Conservation (phyloP, 768 basidiomycete species). For the Mycena amicta region DNA sequence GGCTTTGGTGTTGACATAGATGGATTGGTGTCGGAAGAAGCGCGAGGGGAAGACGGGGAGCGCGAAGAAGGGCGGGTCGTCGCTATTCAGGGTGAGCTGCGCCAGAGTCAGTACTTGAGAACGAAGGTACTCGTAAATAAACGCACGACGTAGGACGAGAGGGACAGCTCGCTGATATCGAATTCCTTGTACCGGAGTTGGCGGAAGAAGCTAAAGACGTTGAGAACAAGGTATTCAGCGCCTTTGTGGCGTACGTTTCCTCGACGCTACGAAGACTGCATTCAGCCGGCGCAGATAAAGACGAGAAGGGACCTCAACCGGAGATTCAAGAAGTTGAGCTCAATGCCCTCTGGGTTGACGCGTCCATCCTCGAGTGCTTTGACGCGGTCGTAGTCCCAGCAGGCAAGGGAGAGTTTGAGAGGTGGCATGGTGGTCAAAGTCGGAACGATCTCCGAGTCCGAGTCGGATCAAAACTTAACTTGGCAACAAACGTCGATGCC, state of each 20-base stretch:
- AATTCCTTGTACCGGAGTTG: constrained; percentile 23
- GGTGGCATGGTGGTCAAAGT: constrained; percentile 10
- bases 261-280: constrained; percentile 4
- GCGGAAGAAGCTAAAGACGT: constrained; percentile 17
- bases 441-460: too few species aligned
- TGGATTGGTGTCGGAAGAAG: constrained; percentile 25
- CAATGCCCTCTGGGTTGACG: constrained; percentile 22
- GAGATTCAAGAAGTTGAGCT: constrained; percentile 21
- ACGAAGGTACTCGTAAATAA: too few species aligned
- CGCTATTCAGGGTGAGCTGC: constrained; percentile 16
- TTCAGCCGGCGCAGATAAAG: not conserved
- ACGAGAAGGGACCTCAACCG: constrained; percentile 1
- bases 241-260: constrained; percentile 8
- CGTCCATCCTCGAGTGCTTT: constrained; percentile 25
- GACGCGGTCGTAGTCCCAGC: constrained; percentile 24
- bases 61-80: constrained; percentile 22
- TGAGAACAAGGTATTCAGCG: not conserved
- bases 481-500: too few species aligned
- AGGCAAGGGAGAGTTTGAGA: constrained; percentile 20
- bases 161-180: constrained; percentile 21
- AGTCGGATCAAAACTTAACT: too few species aligned
- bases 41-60: constrained; percentile 23
- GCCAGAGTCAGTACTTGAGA: not conserved
- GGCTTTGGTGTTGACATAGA: constrained; percentile 20
- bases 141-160: constrained; percentile 23